These are phyloP conservation scores for Pseudomassariella vexata DNA, from an alignment of 2,329 filamentous ascomycete species.

Conservation along the genomic window DNA sequence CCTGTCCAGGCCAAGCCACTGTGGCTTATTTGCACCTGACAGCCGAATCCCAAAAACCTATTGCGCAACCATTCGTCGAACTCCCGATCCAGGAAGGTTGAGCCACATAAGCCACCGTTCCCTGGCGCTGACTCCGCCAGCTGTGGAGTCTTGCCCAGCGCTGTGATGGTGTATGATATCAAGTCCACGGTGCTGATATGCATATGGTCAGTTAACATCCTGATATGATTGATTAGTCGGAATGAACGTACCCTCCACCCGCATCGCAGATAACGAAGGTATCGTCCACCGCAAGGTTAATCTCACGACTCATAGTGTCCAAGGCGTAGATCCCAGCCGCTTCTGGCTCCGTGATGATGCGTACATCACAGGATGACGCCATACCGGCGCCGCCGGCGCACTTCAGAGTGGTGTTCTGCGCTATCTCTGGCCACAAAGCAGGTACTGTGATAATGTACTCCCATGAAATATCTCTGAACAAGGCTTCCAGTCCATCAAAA, in stretches of 20 bases:
- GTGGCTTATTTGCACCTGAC: too few relatives aligned
- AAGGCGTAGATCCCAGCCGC: too few relatives aligned
- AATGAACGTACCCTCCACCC: constrained; percentile 36
- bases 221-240: constrained; percentile 32
- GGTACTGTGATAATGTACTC: constrained; percentile 53
- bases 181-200: constrained; percentile 27
- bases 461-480: constrained; percentile 39
- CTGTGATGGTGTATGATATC: constrained; percentile 36
- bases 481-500: constrained; percentile 33
- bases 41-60: too few relatives aligned
- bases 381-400: too few relatives aligned
- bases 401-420: too few relatives aligned
- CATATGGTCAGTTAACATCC: too few relatives aligned
- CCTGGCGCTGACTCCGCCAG: constrained; percentile 45
- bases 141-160: constrained; percentile 35
- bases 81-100: constrained; percentile 41
- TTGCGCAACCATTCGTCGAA: too few relatives aligned
- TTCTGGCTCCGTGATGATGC: too few relatives aligned
- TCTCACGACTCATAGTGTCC: too few relatives aligned
- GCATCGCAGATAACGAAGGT: constrained; percentile 49
- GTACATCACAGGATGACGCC: too few relatives aligned
- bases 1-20: too few relatives aligned
- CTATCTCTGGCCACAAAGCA: constrained; percentile 56
- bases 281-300: constrained; percentile 36
- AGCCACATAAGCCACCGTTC: constrained; percentile 44